These are phyloP conservation scores for Coccomyxa sp. DNA, from an alignment of 139 green algal species.

Conservation along the genomic window DNA sequence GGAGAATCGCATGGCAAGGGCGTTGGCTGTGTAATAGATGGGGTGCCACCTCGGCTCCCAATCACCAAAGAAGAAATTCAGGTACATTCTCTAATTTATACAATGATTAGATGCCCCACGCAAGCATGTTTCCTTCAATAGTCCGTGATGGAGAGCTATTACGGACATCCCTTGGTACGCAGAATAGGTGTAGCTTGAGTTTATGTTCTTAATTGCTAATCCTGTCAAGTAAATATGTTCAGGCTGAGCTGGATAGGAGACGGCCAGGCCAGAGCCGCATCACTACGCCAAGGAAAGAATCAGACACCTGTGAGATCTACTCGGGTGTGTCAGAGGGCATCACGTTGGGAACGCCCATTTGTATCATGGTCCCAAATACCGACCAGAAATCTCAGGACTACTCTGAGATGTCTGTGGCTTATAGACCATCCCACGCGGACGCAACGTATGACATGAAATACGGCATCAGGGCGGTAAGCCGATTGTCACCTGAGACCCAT, in stretches of 20 bases:
- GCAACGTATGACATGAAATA: constrained; percentile 99
- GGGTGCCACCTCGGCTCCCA: constrained; percentile 81
- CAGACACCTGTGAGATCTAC: constrained; percentile 89
- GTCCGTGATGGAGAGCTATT: no score
- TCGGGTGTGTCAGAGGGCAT: constrained; percentile 45
- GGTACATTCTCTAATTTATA: constrained; percentile 42
- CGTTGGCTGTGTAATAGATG: constrained; percentile 97
- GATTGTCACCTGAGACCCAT: not conserved
- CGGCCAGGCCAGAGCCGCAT: constrained; percentile 94
- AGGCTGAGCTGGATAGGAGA: constrained; percentile 77
- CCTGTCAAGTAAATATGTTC: not conserved
- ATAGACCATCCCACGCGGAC: constrained; percentile 89
- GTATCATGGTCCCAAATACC: constrained; percentile 94
- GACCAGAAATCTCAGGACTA: constrained; percentile 72
- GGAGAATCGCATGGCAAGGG: constrained; percentile 93
- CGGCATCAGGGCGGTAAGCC: constrained; percentile 77
- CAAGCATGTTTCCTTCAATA: no score
- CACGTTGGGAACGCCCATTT: constrained; percentile 90
- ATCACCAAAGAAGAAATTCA: constrained; percentile 83
- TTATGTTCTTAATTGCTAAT: no score
- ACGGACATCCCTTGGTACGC: no score
- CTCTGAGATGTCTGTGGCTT: constrained; percentile 29
- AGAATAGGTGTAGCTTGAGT: no score
- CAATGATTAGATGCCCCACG: constrained; percentile 61
- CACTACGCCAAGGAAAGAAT: constrained; percentile 95